These are phyloP conservation scores for Nakazawaea holstii DNA, from an alignment of 805 yeast species.

Conservation along the genomic window DNA sequence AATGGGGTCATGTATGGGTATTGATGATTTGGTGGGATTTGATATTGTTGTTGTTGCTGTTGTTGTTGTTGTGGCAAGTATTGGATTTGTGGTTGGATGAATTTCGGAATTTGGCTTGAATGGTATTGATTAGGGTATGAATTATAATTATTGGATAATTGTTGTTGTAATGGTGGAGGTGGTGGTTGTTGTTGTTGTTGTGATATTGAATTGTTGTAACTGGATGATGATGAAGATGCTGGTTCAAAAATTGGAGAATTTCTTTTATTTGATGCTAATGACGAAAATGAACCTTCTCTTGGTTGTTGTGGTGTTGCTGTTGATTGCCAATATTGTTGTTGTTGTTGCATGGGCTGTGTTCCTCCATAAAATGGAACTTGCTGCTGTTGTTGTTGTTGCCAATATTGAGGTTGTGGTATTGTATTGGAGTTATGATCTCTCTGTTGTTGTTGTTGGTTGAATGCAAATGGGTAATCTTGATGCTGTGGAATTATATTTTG, in stretches of 20 bases:
- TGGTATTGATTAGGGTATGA: conserved; percentile 4
- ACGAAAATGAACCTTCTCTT: not conserved
- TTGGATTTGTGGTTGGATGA: conserved; percentile 6
- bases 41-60: conserved; percentile 4
- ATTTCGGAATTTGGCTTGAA: conserved; percentile 5
- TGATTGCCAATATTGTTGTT: not conserved
- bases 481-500: not conserved
- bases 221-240: no score
- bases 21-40: not conserved
- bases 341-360: no score
- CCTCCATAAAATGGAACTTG: no score
- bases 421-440: no score
- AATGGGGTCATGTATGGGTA: no score
- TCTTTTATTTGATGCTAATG: not conserved
- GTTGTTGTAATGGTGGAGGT: conserved; percentile 1
- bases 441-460: conserved; percentile 5
- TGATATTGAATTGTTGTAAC: not conserved
- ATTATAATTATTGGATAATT: not conserved
- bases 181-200: not conserved
- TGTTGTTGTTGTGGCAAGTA: conserved; percentile 3
- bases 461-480: not conserved
- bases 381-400: not conserved
- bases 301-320: conserved; percentile 2
- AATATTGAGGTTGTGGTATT: not conserved
- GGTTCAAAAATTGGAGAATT: conserved; percentile 1